Percentiles rank a stretch among this genome's conserved stretches.
Conservation (phyloP, 306 rosid species). For the Castanea mollissima region DNA sequence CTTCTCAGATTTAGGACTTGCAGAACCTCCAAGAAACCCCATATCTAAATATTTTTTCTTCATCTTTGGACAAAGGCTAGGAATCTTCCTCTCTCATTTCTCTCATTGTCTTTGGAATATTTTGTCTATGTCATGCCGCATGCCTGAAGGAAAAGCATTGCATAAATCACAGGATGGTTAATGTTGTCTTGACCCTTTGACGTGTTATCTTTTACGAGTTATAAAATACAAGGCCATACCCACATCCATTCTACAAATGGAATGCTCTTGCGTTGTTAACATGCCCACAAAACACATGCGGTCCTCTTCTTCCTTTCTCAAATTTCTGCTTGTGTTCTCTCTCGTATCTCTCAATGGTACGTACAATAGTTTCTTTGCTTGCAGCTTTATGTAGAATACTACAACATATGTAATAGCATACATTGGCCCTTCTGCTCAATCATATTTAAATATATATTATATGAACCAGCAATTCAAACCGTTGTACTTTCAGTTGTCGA, state of each 20-base stretch:
- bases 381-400: not conserved
- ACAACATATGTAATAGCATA: not conserved
- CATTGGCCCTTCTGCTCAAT: no score
- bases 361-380: constrained; percentile 9
- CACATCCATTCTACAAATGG: constrained; percentile 35
- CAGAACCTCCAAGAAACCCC: no score
- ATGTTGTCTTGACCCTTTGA: not conserved
- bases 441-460: no score
- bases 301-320: constrained; percentile 38
- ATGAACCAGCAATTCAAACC: no score
- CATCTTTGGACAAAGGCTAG: constrained; percentile 31
- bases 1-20: no score
- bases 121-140: constrained; percentile 12
- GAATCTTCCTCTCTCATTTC: constrained; percentile 48
- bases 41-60: no score
- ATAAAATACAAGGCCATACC: constrained; percentile 31
- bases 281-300: constrained; percentile 36
- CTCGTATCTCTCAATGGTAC: constrained; percentile 44
- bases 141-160: constrained; percentile 61
- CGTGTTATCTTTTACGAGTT: constrained; percentile 42
- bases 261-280: constrained; percentile 34
- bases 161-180: constrained; percentile 25
- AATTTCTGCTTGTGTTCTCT: constrained; percentile 45
- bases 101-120: constrained; percentile 36
- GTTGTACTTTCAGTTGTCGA: no score